Conservation (phyloP, 2,329 filamentous ascomycete species). For the Chaetomium sp. region DNA sequence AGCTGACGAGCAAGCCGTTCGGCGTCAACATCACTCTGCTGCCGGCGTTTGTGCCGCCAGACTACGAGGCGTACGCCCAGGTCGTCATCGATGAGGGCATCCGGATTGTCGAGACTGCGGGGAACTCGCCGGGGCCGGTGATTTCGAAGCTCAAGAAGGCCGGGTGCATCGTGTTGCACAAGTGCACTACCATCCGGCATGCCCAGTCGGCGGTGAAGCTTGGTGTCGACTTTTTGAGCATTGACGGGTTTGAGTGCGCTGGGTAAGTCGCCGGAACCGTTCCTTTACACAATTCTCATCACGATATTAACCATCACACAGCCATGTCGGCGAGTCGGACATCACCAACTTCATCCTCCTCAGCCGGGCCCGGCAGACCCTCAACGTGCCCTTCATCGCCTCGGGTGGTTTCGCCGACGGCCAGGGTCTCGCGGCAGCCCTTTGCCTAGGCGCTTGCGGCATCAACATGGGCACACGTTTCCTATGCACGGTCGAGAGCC, state of each 20-base stretch:
- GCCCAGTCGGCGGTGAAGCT: slow-evolving; percentile 87
- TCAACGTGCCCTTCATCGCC: slow-evolving; percentile 87
- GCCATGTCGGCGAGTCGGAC: slow-evolving; percentile 77
- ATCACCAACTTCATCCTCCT: slow-evolving; percentile 89
- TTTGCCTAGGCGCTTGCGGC: slow-evolving; percentile 83
- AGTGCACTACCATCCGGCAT: slow-evolving; percentile 94
- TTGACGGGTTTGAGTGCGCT: slow-evolving; percentile 97
- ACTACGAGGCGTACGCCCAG: slow-evolving; percentile 88
- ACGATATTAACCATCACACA: slow-evolving; percentile 7
- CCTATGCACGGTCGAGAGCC: slow-evolving; percentile 91
- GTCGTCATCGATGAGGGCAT: slow-evolving; percentile 91
- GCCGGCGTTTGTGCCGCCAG: slow-evolving; percentile 79
- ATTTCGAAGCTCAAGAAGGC: slow-evolving; percentile 82
- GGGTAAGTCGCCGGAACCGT: slow-evolving; percentile 36
- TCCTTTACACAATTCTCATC: neutral
- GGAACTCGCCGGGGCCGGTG: slow-evolving; percentile 70
- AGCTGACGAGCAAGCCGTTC: slow-evolving; percentile 73
- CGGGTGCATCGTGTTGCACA: slow-evolving; percentile 78
- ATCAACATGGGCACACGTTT: slow-evolving; percentile 99
- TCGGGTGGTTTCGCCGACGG: slow-evolving; percentile 95
- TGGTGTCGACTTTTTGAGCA: slow-evolving; percentile 92
- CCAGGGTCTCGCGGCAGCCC: slow-evolving; percentile 81
- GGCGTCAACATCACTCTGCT: slow-evolving; percentile 94
- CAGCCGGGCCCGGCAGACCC: slow-evolving; percentile 72
- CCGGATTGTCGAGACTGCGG: slow-evolving; percentile 66